A percentile compares a stretch with the other conserved stretches of the same genome.
These are phyloP conservation scores for Diaporthe sp. DNA, from an alignment of 2,329 filamentous ascomycete species.

Conservation along the genomic window DNA sequence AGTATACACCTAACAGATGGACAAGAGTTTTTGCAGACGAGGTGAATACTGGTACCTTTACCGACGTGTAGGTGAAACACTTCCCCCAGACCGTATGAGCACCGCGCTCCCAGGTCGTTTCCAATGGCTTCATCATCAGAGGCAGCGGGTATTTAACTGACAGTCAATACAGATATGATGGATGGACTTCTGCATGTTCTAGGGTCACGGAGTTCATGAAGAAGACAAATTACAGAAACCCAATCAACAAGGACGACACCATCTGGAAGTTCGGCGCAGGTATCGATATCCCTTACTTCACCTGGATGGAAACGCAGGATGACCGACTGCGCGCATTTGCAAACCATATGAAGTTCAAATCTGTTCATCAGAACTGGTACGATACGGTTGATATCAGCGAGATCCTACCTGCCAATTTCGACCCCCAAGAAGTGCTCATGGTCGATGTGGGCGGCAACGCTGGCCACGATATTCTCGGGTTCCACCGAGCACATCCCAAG, in stretches of 20 bases:
- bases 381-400: background rate
- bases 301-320: background rate
- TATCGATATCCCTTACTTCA: slow-evolving; percentile 7
- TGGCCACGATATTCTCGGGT: slow-evolving; percentile 39
- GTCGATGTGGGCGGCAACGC: slow-evolving; percentile 41
- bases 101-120: background rate
- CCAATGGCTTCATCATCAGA: background rate
- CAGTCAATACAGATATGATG: background rate
- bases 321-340: slow-evolving; percentile 8
- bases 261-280: background rate
- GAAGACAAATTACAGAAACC: background rate
- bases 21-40: slow-evolving; percentile 1
- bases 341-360: slow-evolving; percentile 21
- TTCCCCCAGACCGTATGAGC: background rate
- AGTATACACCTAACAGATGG: slow-evolving; percentile 9
- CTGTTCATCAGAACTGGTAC: slow-evolving; percentile 6
- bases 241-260: background rate
- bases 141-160: background rate
- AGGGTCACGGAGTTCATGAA: background rate
- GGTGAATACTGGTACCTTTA: slow-evolving; percentile 1
- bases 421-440: slow-evolving; percentile 31
- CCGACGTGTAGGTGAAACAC: background rate
- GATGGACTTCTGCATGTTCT: slow-evolving; percentile 2
- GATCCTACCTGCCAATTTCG: background rate
- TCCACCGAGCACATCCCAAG: slow-evolving; percentile 32